Base-by-base conservation (phyloP, 2,329 filamentous ascomycete genomes). In the Bipolaris gigantea region DNA sequence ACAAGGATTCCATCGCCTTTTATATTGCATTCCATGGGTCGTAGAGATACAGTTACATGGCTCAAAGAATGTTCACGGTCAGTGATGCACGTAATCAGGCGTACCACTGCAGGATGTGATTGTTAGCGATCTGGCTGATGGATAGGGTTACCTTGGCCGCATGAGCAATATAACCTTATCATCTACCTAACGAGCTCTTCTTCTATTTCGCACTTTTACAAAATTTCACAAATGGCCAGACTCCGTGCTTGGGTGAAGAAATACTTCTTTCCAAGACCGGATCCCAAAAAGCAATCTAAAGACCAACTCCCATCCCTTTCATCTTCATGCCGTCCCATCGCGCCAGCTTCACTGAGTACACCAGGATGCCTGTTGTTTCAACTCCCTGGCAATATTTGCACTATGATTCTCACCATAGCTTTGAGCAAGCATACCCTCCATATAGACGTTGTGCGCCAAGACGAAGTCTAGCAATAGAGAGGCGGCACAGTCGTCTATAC, bases 371-470 rank as follows among this genome's bases (percentile, higher is more conserved):
- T 39, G 25, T 40, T 59, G 16, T 56, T 59, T 16, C 45, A 50
- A 32, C 41, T 59, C 18, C 56, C 53, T 27, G 46, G 33, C 39
- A 48, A 58, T 25, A 48, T 56, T 11, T 48, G 48, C 4, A 49
- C 13, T 25, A 48, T 44, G 10, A 59, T 56, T 21, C 32, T 50
- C 2, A 32, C 15, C 11, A 43, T 53, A 8, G 53, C 48, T 30
- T 50, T 59, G 47, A 36, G 41, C 36, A 11, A 18, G 4, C 53
- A 46, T 46, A 41, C 41, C 13, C 30, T 58, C 19, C 52, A 58
- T 21, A 5, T 58, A 23, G 53, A 58, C 23, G 18, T 58, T 25
- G 35, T 40, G 16, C 23, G 42, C 3, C 34, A 21, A 39, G 33
- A 35, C 18, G 23, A 18, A 19, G 10, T 30, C 23, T 58, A 53